A percentile compares a stretch with the other conserved stretches of the same genome.
These are phyloP conservation scores for Zalerion maritima DNA, from an alignment of 495 filamentous ascomycete species.

Conservation along the genomic window DNA sequence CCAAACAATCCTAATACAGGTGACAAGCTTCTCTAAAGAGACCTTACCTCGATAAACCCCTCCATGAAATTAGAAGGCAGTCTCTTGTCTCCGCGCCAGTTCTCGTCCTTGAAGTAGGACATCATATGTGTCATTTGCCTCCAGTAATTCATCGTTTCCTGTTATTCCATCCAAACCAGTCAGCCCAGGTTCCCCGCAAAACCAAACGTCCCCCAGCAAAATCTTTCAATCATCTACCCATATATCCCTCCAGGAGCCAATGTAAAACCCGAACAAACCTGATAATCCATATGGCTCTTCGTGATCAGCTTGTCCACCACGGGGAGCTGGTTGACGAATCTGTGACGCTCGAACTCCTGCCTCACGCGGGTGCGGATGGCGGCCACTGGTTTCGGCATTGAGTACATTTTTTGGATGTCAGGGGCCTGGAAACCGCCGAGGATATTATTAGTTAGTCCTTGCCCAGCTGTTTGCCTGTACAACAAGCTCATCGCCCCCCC, in stretches of 20 bases:
- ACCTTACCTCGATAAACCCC: conserved; percentile 81
- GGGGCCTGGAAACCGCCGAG: conserved; percentile 50
- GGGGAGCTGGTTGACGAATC: conserved; percentile 77
- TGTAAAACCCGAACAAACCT: conserved; percentile 33
- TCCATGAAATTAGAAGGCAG: conserved; percentile 79
- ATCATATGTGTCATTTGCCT: conserved; percentile 92
- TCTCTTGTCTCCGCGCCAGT: conserved; percentile 52
- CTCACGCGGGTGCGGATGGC: conserved; percentile 83
- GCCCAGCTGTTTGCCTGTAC: not conserved
- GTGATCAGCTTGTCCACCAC: conserved; percentile 80
- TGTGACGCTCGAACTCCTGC: conserved; percentile 92
- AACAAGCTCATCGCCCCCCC: not conserved
- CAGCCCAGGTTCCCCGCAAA: not conserved
- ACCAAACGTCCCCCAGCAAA: not conserved
- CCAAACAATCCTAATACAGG: no score
- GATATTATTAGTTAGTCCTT: conserved; percentile 10
- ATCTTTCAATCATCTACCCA: not conserved
- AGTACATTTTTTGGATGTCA: conserved; percentile 93
- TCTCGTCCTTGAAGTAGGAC: conserved; percentile 89
- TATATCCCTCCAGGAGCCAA: conserved; percentile 12
- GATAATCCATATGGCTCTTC: conserved; percentile 79
- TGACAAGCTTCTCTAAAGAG: no score
- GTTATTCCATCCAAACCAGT: not conserved
- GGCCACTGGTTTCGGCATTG: conserved; percentile 74
- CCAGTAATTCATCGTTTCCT: conserved; percentile 99